Base-by-base conservation (phyloP, 352 stramenopile genomes). In the Phytophthora citricola region DNA sequence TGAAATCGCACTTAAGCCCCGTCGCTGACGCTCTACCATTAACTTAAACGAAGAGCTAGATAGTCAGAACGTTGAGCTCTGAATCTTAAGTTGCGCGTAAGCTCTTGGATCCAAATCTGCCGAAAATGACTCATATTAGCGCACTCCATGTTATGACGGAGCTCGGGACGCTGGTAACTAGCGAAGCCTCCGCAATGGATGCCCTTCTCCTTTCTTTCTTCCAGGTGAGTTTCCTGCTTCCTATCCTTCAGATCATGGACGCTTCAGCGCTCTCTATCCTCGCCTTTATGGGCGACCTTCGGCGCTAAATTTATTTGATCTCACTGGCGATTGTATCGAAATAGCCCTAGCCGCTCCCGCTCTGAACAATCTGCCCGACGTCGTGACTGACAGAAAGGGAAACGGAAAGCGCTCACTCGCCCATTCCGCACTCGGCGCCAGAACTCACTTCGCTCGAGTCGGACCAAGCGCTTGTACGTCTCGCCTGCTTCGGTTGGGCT, bases 321-420 rank as follows among this genome's bases (percentile, higher is more conserved):
- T 48, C 14, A 48, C 51, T 58, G 36, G 36, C 29, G 29, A 34
- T 34, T 34, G 31, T 36, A 36, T 36, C 31, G 9, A 36, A 36
- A 36, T 36, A 36, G 31, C 31, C 31, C 31, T 36, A 36, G 31
- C 31, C 31, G 31, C 31, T 36, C 31, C 31, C 9, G 31, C 31
- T 36, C 31, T 36, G 31, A 36, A 36, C 9, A 69, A 69, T 73
- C 66, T 73, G 66, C 67, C 63, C 60, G 60, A 63, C 50, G 64
- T 68, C 60, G 56, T 63, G 67, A 71, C 32, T 69, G 67, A 75
- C 31, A 36, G 66, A 58, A 75, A 63, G 29, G 55, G 69, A 74
- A 77, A 77, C 63, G 63, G 66, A 71, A 68, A 65, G 51, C 66
- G 41, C 44, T 51, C 36, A 4, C 31, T 36, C 31, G 46, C 56